Evolutionary conservation across 208 protist species (phyloP), one percentile per base, ranked within the genome.

Genomic region (Novymonas esmeraldas): DNA sequence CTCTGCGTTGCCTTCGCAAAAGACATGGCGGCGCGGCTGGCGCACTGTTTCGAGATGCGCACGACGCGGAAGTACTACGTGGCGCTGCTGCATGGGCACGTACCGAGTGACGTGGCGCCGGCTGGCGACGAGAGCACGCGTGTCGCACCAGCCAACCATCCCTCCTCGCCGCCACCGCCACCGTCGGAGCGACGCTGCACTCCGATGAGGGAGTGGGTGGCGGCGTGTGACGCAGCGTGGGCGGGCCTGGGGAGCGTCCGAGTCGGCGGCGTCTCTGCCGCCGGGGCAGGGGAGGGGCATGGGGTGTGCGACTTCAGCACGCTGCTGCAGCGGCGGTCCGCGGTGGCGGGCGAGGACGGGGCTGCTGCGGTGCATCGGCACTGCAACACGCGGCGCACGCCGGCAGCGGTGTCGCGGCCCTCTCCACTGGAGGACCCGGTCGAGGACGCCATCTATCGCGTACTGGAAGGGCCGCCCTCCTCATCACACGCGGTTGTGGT

Each of bases 1-100:
- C 58, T 98, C 49, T 95, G 91, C 50, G 50, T 98, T 3, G 92
- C 89, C 6, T 95, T 96, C 36, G 92, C 76, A 3, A 94, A 87
- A 68, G 70, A 79, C 24, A 93, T 85, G 79, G 87, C 90, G 3
- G 80, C 89, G 4, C 66, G 79, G 1, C 78, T 96, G 4, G 79
- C 85, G 5, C 80, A 95, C 51, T 96, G 90, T 67, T 96, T 95
- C 76, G 82, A 98, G 71, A 85, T 89, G 75, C 81, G 93, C 46
- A 92, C 78, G 16, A 79, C 77, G 22, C 67, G 76, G 16, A 97
- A 97, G 70, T 63, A 70, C 24, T 98, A 98, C 74, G 33, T 94
- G 0, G 94, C 94, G 13, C 31, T 95, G 18, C 42, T 97, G 29
- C 63, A 76, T 24, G 94, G 94, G 0, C 89, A 87, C 56, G n/a